These are phyloP conservation scores for Hyphodiscus hymeniophilus DNA, from an alignment of 495 filamentous ascomycete genomes.

Conservation along the genomic window DNA sequence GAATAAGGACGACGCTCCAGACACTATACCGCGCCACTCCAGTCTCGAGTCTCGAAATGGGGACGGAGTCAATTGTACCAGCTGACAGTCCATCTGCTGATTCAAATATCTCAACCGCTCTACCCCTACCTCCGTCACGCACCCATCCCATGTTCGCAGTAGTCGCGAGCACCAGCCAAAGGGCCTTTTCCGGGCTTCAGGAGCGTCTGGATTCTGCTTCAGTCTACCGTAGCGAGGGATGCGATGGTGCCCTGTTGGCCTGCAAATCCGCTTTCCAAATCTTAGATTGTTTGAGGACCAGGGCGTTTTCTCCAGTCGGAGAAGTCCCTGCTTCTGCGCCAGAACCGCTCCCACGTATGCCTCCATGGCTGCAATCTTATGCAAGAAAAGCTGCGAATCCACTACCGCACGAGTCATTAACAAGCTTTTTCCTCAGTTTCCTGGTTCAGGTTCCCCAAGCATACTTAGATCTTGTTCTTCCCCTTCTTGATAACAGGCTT, in stretches of 20 bases:
- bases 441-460: slow-evolving; percentile 6
- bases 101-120: not conserved
- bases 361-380: slow-evolving; percentile 4
- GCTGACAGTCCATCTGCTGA: not conserved
- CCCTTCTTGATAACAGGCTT: slow-evolving; percentile 7
- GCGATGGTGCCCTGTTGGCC: slow-evolving; percentile 6
- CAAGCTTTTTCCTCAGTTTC: slow-evolving; percentile 2
- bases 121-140: not conserved
- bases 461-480: slow-evolving; percentile 7
- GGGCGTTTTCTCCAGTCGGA: slow-evolving; percentile 1
- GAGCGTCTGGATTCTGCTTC: slow-evolving; percentile 5
- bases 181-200: slow-evolving; percentile 8
- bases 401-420: not conserved
- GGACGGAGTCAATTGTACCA: not conserved
- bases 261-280: slow-evolving; percentile 5
- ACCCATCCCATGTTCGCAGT: slow-evolving; percentile 9
- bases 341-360: slow-evolving; percentile 1
- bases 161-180: slow-evolving; percentile 5
- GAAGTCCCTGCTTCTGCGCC: not conserved
- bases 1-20: slow-evolving; percentile 7
- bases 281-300: not conserved
- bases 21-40: not conserved
- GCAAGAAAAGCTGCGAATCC: slow-evolving; percentile 1
- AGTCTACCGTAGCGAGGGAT: too few species aligned
- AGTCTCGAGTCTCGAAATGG: not conserved